Base-by-base conservation (phyloP, 208 protist genomes). In the Crithidia sp. region DNA sequence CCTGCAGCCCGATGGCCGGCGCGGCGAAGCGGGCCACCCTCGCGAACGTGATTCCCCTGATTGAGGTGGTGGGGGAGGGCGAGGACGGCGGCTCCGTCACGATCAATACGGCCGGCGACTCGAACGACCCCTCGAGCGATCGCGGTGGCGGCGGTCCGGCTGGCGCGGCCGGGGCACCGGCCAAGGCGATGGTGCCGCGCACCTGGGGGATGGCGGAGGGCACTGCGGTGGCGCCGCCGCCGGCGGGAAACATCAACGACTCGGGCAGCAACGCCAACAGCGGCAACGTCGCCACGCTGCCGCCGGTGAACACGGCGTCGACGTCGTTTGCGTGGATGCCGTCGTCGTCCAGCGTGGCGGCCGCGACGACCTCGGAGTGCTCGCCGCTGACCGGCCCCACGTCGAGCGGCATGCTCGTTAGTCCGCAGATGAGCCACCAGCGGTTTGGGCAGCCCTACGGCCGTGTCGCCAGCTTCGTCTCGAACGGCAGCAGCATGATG, bases 381-480 rank as follows among this genome's bases (percentile, higher is more conserved):
- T 70, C 65, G 8, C 65, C 65, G 17, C 65, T 70, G 40, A 53
- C 65, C 37, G 53, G 12, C 50, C 8, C 8, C 50, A 55, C 39
- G 8, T 14, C 16, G 39, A 52, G 41, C 65, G 52, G 41, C 13
- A 9, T 14, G 47, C 3, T 53, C 5, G 0, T 17, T 17, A 41
- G 52, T 17, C 45, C 28, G 40, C 65, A 70, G 41, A 6, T 14
- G 39, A 16, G 19, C 65, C 65, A 59, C 54, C 52, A 61, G 17
- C 65, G 65, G n/a, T 0, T 19, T 41, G 36, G 16, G 5, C 65
- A 47, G 41, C n/a, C 49, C 5, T 19, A 43, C 53, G 52, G 17
- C 12, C 53, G 65, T 7, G 65, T 61, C 9, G 65, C 67, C 28
- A 79, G 74, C 47, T 69, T 79, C 10, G 55, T 47, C 39, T 79